Conservation (phyloP, 208 protist species). For the Crithidia acanthocephali region DNA sequence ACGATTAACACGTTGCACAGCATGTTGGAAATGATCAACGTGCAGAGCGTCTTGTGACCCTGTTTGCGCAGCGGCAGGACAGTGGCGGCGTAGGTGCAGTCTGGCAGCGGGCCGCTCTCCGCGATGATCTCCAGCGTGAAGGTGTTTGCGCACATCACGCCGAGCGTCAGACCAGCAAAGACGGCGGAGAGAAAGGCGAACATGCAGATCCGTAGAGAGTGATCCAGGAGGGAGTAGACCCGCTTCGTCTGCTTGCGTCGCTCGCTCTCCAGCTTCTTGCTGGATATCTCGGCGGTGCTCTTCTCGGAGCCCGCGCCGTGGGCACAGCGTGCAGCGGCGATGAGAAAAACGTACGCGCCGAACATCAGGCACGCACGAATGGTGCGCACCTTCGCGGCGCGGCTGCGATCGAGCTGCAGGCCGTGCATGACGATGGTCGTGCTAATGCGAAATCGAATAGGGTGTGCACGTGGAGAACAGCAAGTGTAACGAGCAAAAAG, state of each 20-base stretch:
- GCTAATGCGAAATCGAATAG: neutral
- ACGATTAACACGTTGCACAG: constrained; percentile 88
- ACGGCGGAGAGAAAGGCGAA: constrained; percentile 84
- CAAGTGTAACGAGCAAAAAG: neutral
- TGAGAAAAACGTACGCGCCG: constrained; percentile 4
- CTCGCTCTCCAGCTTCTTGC: constrained; percentile 28
- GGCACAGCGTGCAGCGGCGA: constrained; percentile 10
- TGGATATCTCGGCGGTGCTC: neutral
- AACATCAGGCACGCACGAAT: constrained; percentile 25
- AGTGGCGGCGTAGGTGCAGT: constrained; percentile 77
- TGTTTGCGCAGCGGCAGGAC: constrained; percentile 79
- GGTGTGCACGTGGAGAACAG: neutral
- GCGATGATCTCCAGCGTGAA: constrained; percentile 91
- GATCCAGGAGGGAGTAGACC: constrained; percentile 72
- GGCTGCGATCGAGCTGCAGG: neutral
- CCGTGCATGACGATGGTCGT: neutral
- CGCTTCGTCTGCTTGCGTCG: constrained; percentile 44
- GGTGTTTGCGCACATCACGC: constrained; percentile 88
- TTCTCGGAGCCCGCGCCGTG: constrained; percentile 5
- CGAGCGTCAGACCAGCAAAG: constrained; percentile 90
- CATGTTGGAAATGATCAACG: constrained; percentile 90
- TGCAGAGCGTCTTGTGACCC: constrained; percentile 88
- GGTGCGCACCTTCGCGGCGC: constrained; percentile 15
- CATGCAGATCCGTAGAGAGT: constrained; percentile 52
- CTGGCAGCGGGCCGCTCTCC: constrained; percentile 73